These are phyloP conservation scores for Yamadazyma insecticola DNA, from an alignment of 805 yeast species.

Conservation along the genomic window DNA sequence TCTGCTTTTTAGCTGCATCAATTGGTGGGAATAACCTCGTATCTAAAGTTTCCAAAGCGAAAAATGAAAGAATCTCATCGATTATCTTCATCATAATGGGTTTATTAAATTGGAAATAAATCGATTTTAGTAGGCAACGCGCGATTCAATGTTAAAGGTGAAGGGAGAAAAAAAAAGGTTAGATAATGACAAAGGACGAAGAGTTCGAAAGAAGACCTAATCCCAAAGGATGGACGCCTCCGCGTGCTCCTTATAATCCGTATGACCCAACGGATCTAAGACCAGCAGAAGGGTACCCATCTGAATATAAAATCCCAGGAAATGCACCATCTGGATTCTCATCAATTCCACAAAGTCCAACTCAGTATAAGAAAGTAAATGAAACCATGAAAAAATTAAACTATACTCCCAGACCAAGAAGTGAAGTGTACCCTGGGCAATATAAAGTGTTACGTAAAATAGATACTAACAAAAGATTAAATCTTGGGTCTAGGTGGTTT, in stretches of 20 bases:
- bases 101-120: background rate
- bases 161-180: background rate
- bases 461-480: slow-evolving; percentile 48
- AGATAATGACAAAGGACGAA: background rate
- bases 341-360: slow-evolving; percentile 58
- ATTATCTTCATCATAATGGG: slow-evolving; percentile 8
- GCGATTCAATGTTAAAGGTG: background rate
- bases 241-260: slow-evolving; percentile 82
- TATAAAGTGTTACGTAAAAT: slow-evolving; percentile 63
- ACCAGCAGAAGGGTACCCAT: slow-evolving; percentile 83
- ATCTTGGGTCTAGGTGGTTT: slow-evolving; percentile 56
- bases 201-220: slow-evolving; percentile 56
- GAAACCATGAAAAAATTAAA: slow-evolving; percentile 70
- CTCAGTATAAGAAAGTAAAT: slow-evolving; percentile 63
- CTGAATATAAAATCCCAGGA: slow-evolving; percentile 70
- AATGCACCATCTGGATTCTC: slow-evolving; percentile 50
- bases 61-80: slow-evolving; percentile 28
- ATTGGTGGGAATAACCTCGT: slow-evolving; percentile 42
- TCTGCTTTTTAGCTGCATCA: slow-evolving; percentile 26
- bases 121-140: background rate
- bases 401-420: slow-evolving; percentile 74
- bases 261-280: slow-evolving; percentile 72
- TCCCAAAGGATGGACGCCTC: slow-evolving; percentile 77
- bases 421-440: slow-evolving; percentile 74
- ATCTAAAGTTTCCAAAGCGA: slow-evolving; percentile 50